Conservation (phyloP, 805 yeast genomes). For the Wickerhamiella parazyma region DNA sequence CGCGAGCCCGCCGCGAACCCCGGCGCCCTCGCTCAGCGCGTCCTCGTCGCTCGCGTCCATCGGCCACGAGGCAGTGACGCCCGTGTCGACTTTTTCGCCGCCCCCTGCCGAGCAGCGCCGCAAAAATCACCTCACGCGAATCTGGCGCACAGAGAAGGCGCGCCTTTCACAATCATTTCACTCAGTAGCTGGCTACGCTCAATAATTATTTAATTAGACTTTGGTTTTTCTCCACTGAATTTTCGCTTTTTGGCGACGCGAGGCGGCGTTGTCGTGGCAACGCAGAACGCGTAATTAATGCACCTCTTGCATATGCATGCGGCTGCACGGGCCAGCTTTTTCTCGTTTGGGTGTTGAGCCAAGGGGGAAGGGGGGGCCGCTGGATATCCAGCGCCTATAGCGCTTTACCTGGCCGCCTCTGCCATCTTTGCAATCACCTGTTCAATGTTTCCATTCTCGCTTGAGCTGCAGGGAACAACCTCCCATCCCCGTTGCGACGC, state of each 20-base stretch:
- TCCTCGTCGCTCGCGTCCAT: conserved; percentile 14
- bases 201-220: conserved; percentile 5
- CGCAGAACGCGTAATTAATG: background rate
- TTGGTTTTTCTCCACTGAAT: background rate
- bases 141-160: conserved; percentile 9
- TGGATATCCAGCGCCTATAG: too few species aligned
- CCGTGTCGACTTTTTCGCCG: background rate
- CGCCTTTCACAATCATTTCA: conserved; percentile 8
- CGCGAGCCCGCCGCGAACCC: conserved; percentile 7
- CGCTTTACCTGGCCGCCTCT: conserved; percentile 10
- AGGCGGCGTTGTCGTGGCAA: background rate
- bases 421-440: conserved; percentile 61
- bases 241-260: background rate
- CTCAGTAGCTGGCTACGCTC: conserved; percentile 5
- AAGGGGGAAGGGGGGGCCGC: too few species aligned
- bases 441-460: conserved; percentile 57
- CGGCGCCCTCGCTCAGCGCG: conserved; percentile 11
- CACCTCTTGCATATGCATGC: too few species aligned
- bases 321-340: too few species aligned
- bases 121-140: conserved; percentile 5
- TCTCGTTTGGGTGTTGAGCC: too few species aligned
- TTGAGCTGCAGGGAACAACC: conserved; percentile 74
- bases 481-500: conserved; percentile 37
- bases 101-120: conserved; percentile 1
- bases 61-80: conserved; percentile 6